These are phyloP conservation scores for Dacryopinax primogenitus DNA, from an alignment of 768 basidiomycete species.

Conservation along the genomic window DNA sequence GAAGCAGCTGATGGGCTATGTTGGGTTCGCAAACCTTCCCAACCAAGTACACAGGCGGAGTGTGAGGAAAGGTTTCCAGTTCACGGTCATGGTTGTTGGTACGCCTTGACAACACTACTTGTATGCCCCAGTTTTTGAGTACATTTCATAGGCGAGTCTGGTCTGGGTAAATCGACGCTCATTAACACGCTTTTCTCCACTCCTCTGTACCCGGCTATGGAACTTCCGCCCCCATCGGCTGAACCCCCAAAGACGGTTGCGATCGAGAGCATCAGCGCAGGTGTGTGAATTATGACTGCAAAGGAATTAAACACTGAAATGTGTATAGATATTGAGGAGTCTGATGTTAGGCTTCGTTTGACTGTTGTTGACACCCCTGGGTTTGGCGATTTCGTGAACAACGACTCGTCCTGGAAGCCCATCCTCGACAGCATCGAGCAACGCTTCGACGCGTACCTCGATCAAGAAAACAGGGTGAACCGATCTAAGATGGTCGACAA, in stretches of 20 bases:
- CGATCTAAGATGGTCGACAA: constrained; percentile 87
- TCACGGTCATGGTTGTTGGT: constrained; percentile 99
- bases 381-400: constrained; percentile 99
- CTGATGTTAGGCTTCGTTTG: constrained; percentile 85
- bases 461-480: constrained; percentile 98
- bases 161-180: constrained; percentile 95
- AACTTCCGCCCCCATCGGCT: constrained; percentile 66
- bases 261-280: constrained; percentile 96
- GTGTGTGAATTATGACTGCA: constrained; percentile 30
- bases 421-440: constrained; percentile 97
- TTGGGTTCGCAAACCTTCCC: constrained; percentile 93
- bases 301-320: neutral
- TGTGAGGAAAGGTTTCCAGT: constrained; percentile 96
- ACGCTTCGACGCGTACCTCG: constrained; percentile 92
- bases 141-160: constrained; percentile 68
- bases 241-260: constrained; percentile 88
- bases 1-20: constrained; percentile 42
- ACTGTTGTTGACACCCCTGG: constrained; percentile 99
- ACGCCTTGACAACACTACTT: constrained; percentile 31
- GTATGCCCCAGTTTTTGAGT: neutral
- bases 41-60: constrained; percentile 99
- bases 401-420: constrained; percentile 99
- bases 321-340: constrained; percentile 89
- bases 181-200: constrained; percentile 99
- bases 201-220: constrained; percentile 80